These are phyloP conservation scores for Durio zibethinus DNA, from an alignment of 345 rosid species.

Conservation along the genomic window DNA sequence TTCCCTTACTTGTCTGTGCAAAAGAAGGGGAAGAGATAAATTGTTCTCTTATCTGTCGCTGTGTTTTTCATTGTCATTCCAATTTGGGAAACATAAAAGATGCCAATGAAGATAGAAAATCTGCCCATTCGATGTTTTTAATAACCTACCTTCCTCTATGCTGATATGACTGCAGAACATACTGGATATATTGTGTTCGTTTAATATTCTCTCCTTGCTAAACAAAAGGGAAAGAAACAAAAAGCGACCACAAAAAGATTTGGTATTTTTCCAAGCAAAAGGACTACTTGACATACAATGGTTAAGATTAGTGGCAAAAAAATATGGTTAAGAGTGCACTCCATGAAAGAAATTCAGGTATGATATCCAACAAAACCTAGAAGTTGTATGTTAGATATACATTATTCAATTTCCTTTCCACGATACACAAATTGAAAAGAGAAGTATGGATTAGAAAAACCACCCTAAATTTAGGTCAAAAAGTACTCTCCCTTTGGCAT, in stretches of 20 bases:
- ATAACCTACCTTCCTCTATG: neutral
- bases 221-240: neutral
- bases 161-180: neutral
- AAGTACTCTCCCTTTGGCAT: too few species aligned
- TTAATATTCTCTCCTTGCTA: neutral
- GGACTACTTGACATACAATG: neutral
- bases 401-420: too few species aligned
- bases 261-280: neutral
- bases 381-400: too few species aligned
- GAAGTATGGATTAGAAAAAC: too few species aligned
- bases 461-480: too few species aligned
- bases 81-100: neutral
- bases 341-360: neutral
- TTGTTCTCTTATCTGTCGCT: too few species aligned
- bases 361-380: neutral
- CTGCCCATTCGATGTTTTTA: neutral
- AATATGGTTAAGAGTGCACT: neutral
- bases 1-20: neutral
- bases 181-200: neutral
- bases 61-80: too few species aligned
- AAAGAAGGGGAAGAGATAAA: neutral
- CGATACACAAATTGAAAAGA: too few species aligned
- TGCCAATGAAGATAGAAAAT: neutral
- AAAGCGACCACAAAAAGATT: too few species aligned
- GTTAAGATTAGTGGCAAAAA: neutral